Base-by-base conservation (phyloP, 805 yeast genomes). In the Metschnikowia hibisci region DNA sequence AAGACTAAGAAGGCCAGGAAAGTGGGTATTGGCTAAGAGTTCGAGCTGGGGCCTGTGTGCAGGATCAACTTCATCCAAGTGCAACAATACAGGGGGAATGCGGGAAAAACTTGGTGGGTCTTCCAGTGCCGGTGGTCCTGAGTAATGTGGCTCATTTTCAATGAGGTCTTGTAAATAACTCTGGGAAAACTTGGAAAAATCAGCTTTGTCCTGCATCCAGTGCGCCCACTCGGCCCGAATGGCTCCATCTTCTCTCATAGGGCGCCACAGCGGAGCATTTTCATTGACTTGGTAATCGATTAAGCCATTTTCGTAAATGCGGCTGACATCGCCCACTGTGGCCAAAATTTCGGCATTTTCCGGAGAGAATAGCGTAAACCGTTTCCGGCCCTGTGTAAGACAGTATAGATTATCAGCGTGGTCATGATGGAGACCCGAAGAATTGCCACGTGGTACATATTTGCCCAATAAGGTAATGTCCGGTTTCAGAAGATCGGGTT, bases 351-450 rank as follows among this genome's bases (percentile, higher is more conserved):
- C 59, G 0, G 83, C 87, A 53, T 80, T 85, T 20, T 65, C 64
- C 1, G 93, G 91, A 4, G 82, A 67, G 54, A 73, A 82, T 5
- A 84, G 53, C 0, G 90, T 83, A 58, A 84, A 84, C 46, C 89
- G 58, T 53, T 84, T 84, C 6, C 52, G 56, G 0, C 91, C 93
- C 22, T 71, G 62, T 1, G 79, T 56, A 1, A 84, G 76, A 4
- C 84, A 67, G 56, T 84, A 84, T 28, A 84, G 63, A 54, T 84
- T 84, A 56, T 84, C 90, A 1, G 90, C 87, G 61, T 84, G 90
- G 57, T 84, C 91, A 57, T 84, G 91, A 53, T 84, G 91, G 10
- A 84, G 62, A 0, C 91, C 91, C 1, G 89, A 81, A 0, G 88
- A 81, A 0, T 81, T 68, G 2, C 83, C 84, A 1, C 69, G 67